A percentile compares a stretch with the other conserved stretches of the same genome.
Conservation (phyloP, 345 rosid genomes). For the Carallia pectinifolia region DNA sequence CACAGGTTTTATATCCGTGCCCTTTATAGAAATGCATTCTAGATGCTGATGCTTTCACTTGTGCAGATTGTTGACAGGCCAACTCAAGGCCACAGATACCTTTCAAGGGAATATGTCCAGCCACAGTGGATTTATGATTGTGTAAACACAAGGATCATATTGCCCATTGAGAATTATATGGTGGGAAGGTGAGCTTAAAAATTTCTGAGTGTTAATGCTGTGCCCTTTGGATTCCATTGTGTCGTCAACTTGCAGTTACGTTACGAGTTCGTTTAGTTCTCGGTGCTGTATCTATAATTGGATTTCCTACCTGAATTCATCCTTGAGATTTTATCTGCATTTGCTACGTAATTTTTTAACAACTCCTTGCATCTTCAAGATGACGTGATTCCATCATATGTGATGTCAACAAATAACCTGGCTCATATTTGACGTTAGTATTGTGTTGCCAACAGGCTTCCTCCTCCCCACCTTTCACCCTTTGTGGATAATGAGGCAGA, state of each 20-base stretch:
- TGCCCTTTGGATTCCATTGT: background rate
- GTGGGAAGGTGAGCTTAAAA: constrained; percentile 66
- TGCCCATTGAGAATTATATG: constrained; percentile 66
- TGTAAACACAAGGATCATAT: constrained; percentile 67
- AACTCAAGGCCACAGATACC: constrained; percentile 70
- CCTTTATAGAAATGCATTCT: background rate
- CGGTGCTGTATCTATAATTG: too few relatives aligned
- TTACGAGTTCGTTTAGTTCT: too few relatives aligned
- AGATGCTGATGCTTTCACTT: constrained; percentile 12
- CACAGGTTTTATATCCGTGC: background rate
- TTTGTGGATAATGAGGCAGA: constrained; percentile 87
- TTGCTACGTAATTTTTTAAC: too few relatives aligned
- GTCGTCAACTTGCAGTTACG: too few relatives aligned
- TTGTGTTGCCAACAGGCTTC: constrained; percentile 44
- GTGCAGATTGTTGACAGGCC: constrained; percentile 91
- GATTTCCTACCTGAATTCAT: too few relatives aligned
- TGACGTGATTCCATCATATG: too few relatives aligned
- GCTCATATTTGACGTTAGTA: background rate
- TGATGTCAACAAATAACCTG: too few relatives aligned
- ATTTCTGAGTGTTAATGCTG: background rate
- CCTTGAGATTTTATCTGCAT: too few relatives aligned
- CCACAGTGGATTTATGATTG: constrained; percentile 95
- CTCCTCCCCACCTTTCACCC: constrained; percentile 89
- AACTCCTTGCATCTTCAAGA: too few relatives aligned
- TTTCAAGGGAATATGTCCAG: constrained; percentile 84